Base-by-base conservation (phyloP, 345 rosid species). In the Microthlaspi erraticum region DNA sequence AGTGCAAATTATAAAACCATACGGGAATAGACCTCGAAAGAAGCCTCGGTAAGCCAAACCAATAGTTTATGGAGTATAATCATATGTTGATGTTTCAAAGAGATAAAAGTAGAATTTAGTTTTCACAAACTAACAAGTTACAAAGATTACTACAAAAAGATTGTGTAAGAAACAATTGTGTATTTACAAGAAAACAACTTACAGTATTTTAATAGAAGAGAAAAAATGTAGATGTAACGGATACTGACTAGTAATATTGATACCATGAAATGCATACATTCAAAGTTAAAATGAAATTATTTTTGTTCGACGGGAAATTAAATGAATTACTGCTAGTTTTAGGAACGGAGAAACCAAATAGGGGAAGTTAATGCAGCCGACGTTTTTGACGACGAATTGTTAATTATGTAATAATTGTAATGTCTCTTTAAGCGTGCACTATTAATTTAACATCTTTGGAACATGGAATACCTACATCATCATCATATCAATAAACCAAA, bases 281-380 rank as follows among this genome's bases (percentile, higher is more conserved):
- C 10, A 31, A 41, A 37, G 19, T 11, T 23, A 23, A 23, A 23
- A 23, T 23, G 37, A 59, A 29, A 54, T 42, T 38, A 8, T 26
- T 39, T 66, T 39, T 20, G n/a, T 31, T 55, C 2, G 26, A 46
- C 12, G 23, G n/a, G n/a, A 8, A 34, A 45, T 45, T 54, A 46
- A 73, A 29, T 65, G 66, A 56, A 48, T 10, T 43, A 45, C 42
- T 3, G 64, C 45, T 31, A 58, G 46, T 72, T 56, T 52, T 53
- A 63, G 48, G 41, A 51, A 50, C 23, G 56, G 45, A 53, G 44
- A 64, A 45, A 34, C 42, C 44, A 52, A 74, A 7, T 34, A 12
- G 43, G 43, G 36, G 58, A 52, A 68, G 33, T 75, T 67, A 60
- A 75, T 60, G 69, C 58, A 68, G 74, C 78, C 78, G 78, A 60